Evolutionary conservation across 805 yeast genomes (phyloP), one percentile per base, ranked within the genome.

Genomic region (Wickerhamiella kurtzmanii): DNA sequence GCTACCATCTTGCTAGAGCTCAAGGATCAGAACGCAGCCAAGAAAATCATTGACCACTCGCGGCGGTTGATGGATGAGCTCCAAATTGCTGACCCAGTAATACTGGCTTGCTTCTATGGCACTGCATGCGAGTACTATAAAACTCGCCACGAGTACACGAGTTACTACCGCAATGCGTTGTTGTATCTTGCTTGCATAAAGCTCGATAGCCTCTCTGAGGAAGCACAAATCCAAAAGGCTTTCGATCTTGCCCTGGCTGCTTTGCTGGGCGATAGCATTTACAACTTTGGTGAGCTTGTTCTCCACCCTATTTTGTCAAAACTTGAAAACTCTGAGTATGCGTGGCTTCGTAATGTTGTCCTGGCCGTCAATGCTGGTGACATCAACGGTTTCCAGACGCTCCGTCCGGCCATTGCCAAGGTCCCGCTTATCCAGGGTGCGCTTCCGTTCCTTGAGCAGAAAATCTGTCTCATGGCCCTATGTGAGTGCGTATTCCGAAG

Each of bases 231-330:
- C 55, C 68, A 67, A 47, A 63, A 79, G 44, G 83, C 85, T 1
- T 77, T 79, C 57, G 94, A 89, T 54, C 74, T 89, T 55, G 74
- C 89, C 50, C 71, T 86, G 41, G 79, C 95, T 28, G 97, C 96
- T 0, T 68, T 92, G 50, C 71, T 89, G 56, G 97, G 96, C 43
- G 95, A 87, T 60, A 79, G 76, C 58, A 84, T 89, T 56, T 92
- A 86, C 70, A 92, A 89, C 67, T 92, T 92, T 64, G 97, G 97
- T 44, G 98, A 92, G 66, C 74, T 92, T 52, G 73, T 92, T 50
- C 77, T 87, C 62, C 97, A 89, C 64, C 95, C 92, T 40, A 78
- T 89, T 42, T 74, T 87, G 63, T 61, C 68, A 38, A 64, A 70
- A 37, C 71, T 82, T 38, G 66, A 67, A 22, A 71, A 67, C 45